Percentiles rank a stretch among this genome's conserved stretches.
Conservation (phyloP, 352 stramenopile species). For the Aphanomyces euteiches region DNA sequence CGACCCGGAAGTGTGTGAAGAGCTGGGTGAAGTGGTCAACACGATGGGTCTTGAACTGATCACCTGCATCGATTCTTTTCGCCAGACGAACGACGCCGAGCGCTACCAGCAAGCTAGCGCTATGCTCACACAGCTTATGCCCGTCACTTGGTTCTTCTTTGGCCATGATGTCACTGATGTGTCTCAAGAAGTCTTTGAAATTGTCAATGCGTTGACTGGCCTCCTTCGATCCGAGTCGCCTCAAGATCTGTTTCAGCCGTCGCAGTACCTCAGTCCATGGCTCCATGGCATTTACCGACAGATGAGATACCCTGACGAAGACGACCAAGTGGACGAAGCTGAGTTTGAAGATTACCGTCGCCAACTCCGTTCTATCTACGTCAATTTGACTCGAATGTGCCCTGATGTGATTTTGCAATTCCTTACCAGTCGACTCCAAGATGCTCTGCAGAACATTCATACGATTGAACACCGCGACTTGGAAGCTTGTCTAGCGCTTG, state of each 20-base stretch:
- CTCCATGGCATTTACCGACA: slow-evolving; percentile 80
- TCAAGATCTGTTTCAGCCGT: slow-evolving; percentile 68
- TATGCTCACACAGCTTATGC: slow-evolving; percentile 70
- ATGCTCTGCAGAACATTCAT: slow-evolving; percentile 47
- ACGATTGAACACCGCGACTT: slow-evolving; percentile 56
- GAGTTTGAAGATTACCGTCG: slow-evolving; percentile 83
- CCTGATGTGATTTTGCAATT: slow-evolving; percentile 66
- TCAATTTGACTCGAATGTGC: slow-evolving; percentile 76
- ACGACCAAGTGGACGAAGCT: slow-evolving; percentile 67
- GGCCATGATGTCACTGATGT: slow-evolving; percentile 79
- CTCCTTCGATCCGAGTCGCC: slow-evolving; percentile 57
- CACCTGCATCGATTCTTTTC: slow-evolving; percentile 75
- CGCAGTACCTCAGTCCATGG: slow-evolving; percentile 69
- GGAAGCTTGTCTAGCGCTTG: slow-evolving; percentile 75
- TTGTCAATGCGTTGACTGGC: slow-evolving; percentile 72
- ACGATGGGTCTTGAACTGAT: slow-evolving; percentile 73
- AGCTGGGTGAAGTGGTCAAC: slow-evolving; percentile 81
- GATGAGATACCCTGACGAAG: slow-evolving; percentile 66
- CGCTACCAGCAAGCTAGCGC: slow-evolving; percentile 50
- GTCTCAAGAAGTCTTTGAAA: slow-evolving; percentile 82
- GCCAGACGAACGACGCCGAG: slow-evolving; percentile 46
- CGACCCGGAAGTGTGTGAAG: slow-evolving; percentile 68
- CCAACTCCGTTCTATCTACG: slow-evolving; percentile 83
- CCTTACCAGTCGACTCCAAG: slow-evolving; percentile 57
- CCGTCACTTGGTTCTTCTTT: slow-evolving; percentile 77